Evolutionary conservation across 2,329 filamentous ascomycete genomes (phyloP).

Genomic region (Pestalotiopsis sp.): DNA sequence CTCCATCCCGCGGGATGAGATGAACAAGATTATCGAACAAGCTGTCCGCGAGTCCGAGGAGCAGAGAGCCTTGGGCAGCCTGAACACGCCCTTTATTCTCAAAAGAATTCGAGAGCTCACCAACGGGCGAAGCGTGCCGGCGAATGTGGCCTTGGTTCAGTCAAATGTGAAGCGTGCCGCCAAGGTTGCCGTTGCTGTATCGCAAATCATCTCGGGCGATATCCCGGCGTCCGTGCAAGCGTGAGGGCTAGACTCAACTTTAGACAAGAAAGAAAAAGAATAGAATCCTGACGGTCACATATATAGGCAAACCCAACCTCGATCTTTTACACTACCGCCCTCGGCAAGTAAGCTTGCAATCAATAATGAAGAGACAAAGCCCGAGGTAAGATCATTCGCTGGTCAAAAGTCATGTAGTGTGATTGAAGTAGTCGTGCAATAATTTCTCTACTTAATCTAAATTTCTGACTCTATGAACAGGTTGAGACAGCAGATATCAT

Average conservation of each 20-base stretch:
- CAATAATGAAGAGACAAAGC: neutral
- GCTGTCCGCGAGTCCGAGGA: slow-evolving; percentile 68
- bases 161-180: slow-evolving; percentile 59
- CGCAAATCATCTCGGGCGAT: slow-evolving; percentile 41
- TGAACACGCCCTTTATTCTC: slow-evolving; percentile 85
- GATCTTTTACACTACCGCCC: neutral
- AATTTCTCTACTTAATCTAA: neutral
- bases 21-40: slow-evolving; percentile 69
- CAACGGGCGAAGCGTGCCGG: slow-evolving; percentile 68
- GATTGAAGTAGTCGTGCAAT: neutral
- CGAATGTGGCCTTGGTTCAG: slow-evolving; percentile 69
- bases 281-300: slow-evolving; percentile 2
- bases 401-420: neutral
- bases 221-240: slow-evolving; percentile 23
- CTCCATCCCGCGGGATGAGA: slow-evolving; percentile 71
- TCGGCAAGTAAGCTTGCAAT: neutral
- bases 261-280: neutral
- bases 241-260: slow-evolving; percentile 27
- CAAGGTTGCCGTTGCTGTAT: slow-evolving; percentile 57
- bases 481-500: slow-evolving; percentile 63
- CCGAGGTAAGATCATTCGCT: neutral
- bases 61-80: slow-evolving; percentile 70
- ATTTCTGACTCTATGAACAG: neutral
- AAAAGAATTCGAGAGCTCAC: slow-evolving; percentile 79
- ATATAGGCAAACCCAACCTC: neutral